Percentiles rank a stretch among this genome's conserved stretches.
phyloP scores from a whole-genome alignment of 2,329 filamentous ascomycete genomes.

The Fusarium keratoplasticum region DNA sequence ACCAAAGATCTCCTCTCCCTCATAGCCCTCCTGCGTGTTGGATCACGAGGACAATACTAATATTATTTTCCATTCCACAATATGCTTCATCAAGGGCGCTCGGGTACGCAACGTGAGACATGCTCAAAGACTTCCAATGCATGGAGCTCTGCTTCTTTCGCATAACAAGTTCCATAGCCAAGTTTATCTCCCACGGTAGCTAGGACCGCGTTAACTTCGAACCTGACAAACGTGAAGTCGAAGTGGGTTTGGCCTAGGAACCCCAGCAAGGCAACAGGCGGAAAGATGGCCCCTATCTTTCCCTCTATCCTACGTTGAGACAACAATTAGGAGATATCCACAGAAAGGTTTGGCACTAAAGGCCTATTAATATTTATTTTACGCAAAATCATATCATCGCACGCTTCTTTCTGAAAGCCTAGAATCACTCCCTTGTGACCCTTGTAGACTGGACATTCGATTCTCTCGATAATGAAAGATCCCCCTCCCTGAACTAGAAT shows the following conservation, averaged over 20 bases:
- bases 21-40: neutral
- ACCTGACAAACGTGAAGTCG: too few relatives aligned
- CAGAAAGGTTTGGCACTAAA: neutral
- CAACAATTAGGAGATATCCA: neutral
- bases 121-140: neutral
- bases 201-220: too few relatives aligned
- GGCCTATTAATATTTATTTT: neutral
- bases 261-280: neutral
- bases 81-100: neutral
- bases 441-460: conserved; percentile 13
- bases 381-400: conserved; percentile 11
- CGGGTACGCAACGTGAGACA: neutral
- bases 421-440: conserved; percentile 21
- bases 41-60: neutral
- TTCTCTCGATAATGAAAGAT: conserved; percentile 19
- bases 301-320: neutral
- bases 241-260: neutral
- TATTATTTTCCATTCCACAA: neutral
- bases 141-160: neutral
- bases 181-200: neutral
- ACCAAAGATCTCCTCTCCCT: neutral
- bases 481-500: conserved; percentile 11
- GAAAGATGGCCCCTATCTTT: neutral
- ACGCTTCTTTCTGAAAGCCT: conserved; percentile 22
- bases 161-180: neutral